Percentiles rank a stretch among this genome's conserved stretches.
phyloP scores from a whole-genome alignment of 225 moss, liverwort and hornwort genomes.

The Pleurozium schreberi region DNA sequence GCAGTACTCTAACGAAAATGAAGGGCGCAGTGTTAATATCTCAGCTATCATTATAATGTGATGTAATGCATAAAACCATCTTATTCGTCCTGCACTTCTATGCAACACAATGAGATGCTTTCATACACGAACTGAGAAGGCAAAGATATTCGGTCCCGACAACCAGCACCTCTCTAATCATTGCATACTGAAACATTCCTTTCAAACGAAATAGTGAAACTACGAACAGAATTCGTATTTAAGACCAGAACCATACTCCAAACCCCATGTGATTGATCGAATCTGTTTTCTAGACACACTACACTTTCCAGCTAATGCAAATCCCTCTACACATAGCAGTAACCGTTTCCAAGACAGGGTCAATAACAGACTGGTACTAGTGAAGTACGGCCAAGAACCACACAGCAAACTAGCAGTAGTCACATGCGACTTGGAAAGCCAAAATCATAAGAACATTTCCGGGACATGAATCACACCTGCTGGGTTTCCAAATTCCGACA shows the following conservation, averaged over 20 bases:
- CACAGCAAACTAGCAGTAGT: not conserved
- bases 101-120: conserved; percentile 1
- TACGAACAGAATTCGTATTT: not conserved
- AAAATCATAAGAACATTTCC: not conserved
- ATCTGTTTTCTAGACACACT: not conserved
- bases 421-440: not conserved
- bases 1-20: not conserved
- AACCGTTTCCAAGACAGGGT: not conserved
- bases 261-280: not conserved
- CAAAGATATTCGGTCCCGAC: not conserved
- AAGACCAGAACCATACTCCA: not conserved
- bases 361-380: not conserved
- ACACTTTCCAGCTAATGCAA: not conserved
- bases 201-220: not conserved
- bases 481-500: conserved; percentile 57
- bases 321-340: not conserved
- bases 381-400: not conserved
- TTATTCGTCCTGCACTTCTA: conserved; percentile 14
- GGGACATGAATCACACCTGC: conserved; percentile 48
- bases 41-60: conserved; percentile 1
- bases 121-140: not conserved
- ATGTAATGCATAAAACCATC: not conserved
- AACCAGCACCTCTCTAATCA: not conserved
- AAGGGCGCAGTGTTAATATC: not conserved
- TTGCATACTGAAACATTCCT: not conserved